Base-by-base conservation (phyloP, 1,139 yeast species). In the Suhomyces guaymorum region DNA sequence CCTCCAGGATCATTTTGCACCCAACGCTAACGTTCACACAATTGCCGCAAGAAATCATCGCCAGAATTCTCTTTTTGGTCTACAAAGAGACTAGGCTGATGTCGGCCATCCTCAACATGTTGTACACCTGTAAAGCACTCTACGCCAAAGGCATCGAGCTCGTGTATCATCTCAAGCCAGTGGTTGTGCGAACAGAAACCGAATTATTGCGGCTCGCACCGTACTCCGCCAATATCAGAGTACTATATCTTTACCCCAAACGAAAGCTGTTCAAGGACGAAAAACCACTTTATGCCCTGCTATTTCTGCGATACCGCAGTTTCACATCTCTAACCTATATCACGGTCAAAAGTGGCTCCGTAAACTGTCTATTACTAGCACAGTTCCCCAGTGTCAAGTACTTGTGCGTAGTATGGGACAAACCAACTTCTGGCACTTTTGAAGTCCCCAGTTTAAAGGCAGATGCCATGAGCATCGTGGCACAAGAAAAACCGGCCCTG, bases 121-220 rank as follows among this genome's bases (percentile, higher is more conserved):
- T 43, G 15, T 34, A 24, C 15, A 41, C 45, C 2, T 29, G 33
- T 26, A 35, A 28, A 15, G 11, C 24, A n/a, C 28, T 39, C 15
- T 37, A 37, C 29, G 8, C 9, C 28, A 28, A 30, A 2, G 41
- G 26, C 14, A 24, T 35, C 11, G 19, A 29, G 8, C 15, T 37
- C 2, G 26, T 42, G 15, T 39, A 32, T 11, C 15, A 15, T 8
- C 23, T 32, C 11, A 12, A 23, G 20, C 45, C 43, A 14, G 6
- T 11, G 8, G 8, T 5, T 5, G 15, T 23, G n/a, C 7, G 25
- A n/a, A n/a, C 25, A 24, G 25, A 15, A 9, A 13, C 9, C 10
- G 23, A 15, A 14, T 20, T n/a, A n/a, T n/a, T n/a, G n/a, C n/a
- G n/a, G n/a, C n/a, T 15, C 30, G 25, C 5, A 13, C 11, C 2